These are phyloP conservation scores for Oryza nivara DNA, from an alignment of 176 grass and related monocot species.

Conservation along the genomic window DNA sequence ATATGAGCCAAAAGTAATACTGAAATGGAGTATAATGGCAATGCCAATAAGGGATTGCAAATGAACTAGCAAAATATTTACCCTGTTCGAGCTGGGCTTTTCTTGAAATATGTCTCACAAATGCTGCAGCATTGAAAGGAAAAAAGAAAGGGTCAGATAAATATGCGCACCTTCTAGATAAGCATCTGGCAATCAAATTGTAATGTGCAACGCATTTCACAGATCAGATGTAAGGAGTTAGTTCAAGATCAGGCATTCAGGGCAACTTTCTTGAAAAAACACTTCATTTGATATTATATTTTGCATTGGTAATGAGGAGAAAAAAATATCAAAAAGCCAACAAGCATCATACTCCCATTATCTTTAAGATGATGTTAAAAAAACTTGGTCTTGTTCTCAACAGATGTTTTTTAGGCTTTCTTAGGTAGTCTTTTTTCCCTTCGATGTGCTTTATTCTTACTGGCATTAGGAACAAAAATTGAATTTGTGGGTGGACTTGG, in stretches of 20 bases:
- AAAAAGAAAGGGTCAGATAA: neutral
- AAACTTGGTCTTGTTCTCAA: neutral
- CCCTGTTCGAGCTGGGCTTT: conserved; percentile 83
- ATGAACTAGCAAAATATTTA: conserved; percentile 40
- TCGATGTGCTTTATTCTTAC: neutral
- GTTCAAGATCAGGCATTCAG: neutral
- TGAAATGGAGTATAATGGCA: conserved; percentile 31
- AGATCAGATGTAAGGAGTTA: neutral
- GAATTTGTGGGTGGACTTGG: too few relatives aligned
- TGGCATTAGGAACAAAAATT: neutral
- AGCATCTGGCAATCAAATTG: neutral
- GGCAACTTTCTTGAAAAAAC: too few relatives aligned
- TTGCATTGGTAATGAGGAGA: neutral
- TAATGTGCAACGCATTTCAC: neutral
- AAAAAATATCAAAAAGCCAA: neutral
- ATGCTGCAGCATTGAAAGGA: conserved; percentile 64
- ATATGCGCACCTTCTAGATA: conserved; percentile 8
- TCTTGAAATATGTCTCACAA: conserved; percentile 99
- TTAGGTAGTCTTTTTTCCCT: neutral
- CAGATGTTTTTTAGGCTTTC: neutral
- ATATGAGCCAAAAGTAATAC: neutral
- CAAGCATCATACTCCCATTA: neutral
- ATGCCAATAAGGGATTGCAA: neutral
- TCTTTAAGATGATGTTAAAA: neutral
- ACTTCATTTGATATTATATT: too few relatives aligned